Conservation (phyloP, 106 monocot species). For the Posidonia australis region DNA sequence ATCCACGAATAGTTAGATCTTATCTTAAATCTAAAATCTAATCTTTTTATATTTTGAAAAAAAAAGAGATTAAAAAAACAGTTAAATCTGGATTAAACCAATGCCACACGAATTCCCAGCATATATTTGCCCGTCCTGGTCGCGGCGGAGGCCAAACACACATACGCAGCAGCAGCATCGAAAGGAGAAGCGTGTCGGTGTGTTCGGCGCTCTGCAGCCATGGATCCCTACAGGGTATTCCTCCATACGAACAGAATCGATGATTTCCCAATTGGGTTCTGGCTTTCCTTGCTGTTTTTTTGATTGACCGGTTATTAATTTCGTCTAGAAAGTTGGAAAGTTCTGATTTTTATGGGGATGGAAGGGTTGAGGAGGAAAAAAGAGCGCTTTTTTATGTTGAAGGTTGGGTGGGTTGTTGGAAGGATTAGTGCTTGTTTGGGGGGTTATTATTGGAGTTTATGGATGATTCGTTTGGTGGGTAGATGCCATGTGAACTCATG, state of each 20-base stretch:
- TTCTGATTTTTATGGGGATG: neutral
- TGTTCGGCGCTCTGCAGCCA: neutral
- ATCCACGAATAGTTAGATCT: too few relatives aligned
- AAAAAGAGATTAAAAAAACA: too few relatives aligned
- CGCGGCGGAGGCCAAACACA: too few relatives aligned
- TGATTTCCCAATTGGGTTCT: neutral
- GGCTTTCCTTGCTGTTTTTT: neutral
- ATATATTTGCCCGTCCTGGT: too few relatives aligned
- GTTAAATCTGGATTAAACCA: too few relatives aligned
- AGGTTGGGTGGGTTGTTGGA: neutral
- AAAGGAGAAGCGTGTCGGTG: too few relatives aligned
- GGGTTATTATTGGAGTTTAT: neutral
- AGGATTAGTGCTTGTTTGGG: neutral
- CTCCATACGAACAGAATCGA: neutral
- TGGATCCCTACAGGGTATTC: slow-evolving; percentile 1
- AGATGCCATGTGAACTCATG: neutral
- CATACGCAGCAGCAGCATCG: too few relatives aligned
- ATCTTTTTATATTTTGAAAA: too few relatives aligned
- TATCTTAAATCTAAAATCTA: too few relatives aligned
- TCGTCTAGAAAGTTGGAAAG: neutral
- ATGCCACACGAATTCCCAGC: too few relatives aligned
- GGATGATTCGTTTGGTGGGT: neutral
- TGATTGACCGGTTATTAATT: neutral
- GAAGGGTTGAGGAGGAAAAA: too few relatives aligned
- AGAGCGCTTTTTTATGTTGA: neutral